Percentiles rank a stretch among this genome's conserved stretches.
These are phyloP conservation scores for Plasmodium cynomolgi DNA, from an alignment of 169 alveolate species.

Conservation along the genomic window DNA sequence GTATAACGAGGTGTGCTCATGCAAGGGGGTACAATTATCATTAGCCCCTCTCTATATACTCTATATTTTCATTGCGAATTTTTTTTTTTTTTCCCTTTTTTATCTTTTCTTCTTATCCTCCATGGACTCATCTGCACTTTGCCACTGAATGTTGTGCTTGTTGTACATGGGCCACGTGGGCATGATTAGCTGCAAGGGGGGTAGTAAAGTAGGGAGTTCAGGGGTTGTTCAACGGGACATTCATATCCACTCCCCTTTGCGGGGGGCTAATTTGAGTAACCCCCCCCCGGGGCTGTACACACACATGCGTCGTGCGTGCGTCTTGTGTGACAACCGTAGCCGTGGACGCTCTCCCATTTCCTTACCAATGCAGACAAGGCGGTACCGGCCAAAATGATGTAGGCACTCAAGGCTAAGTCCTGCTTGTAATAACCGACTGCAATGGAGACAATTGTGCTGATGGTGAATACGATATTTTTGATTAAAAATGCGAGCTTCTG, in stretches of 20 bases:
- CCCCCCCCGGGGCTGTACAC: neutral
- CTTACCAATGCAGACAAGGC: conserved; percentile 30
- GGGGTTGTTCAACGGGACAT: neutral
- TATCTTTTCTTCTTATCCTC: conserved; percentile 27
- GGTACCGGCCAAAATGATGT: conserved; percentile 47
- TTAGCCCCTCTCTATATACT: neutral
- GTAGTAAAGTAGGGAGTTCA: neutral
- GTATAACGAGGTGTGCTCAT: neutral
- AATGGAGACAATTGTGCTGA: conserved; percentile 38
- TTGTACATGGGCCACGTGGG: conserved; percentile 75
- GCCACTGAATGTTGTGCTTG: conserved; percentile 41
- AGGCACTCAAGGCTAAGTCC: conserved; percentile 44
- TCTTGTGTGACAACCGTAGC: neutral
- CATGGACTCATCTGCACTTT: neutral
- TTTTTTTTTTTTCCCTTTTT: neutral
- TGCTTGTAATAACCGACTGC: conserved; percentile 42
- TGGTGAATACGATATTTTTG: conserved; percentile 35
- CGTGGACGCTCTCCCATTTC: neutral
- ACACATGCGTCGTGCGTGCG: neutral
- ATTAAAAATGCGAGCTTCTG: conserved; percentile 61
- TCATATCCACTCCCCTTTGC: neutral
- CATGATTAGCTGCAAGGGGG: conserved; percentile 14
- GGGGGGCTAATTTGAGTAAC: neutral
- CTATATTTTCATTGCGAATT: neutral
- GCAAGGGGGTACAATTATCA: neutral